Percentiles rank a stretch among this genome's conserved stretches.
Conservation (phyloP, 2,329 filamentous ascomycete species). For the Colletotrichum cereale region DNA sequence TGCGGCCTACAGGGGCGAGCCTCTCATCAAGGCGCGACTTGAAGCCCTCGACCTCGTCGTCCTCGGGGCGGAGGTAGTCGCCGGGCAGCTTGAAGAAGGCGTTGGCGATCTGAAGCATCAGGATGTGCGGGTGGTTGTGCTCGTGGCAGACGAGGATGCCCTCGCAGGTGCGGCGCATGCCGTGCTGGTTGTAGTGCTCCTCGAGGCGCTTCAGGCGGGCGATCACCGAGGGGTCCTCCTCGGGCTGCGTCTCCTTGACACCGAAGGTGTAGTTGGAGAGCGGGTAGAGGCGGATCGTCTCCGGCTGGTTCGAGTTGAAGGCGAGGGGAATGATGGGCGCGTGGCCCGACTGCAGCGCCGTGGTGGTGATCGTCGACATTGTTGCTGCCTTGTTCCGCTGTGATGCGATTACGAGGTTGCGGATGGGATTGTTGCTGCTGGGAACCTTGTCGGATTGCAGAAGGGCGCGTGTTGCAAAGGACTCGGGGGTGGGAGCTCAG, state of each 20-base stretch:
- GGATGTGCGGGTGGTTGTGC: conserved; percentile 97
- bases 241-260: conserved; percentile 97
- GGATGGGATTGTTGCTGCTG: not conserved
- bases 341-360: conserved; percentile 80
- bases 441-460: not conserved
- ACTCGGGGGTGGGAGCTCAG: conserved; percentile 12
- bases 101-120: conserved; percentile 99
- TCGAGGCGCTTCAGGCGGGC: conserved; percentile 94
- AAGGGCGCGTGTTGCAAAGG: conserved; percentile 17
- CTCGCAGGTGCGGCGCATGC: conserved; percentile 97
- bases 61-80: conserved; percentile 90
- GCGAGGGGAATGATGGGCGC: conserved; percentile 83
- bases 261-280: conserved; percentile 99
- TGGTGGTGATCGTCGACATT: conserved; percentile 89
- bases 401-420: not conserved
- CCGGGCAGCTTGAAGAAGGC: conserved; percentile 99
- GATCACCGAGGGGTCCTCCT: conserved; percentile 96
- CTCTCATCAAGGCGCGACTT: conserved; percentile 92
- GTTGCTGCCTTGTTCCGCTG: conserved; percentile 37
- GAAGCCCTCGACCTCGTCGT: conserved; percentile 95
- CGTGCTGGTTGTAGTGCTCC: conserved; percentile 91
- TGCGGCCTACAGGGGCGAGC: conserved; percentile 89
- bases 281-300: conserved; percentile 91
- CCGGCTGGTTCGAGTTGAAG: conserved; percentile 91
- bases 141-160: conserved; percentile 98